Base-by-base conservation (phyloP, 108 stramenopile species). In the Conticribra weissflogii region DNA sequence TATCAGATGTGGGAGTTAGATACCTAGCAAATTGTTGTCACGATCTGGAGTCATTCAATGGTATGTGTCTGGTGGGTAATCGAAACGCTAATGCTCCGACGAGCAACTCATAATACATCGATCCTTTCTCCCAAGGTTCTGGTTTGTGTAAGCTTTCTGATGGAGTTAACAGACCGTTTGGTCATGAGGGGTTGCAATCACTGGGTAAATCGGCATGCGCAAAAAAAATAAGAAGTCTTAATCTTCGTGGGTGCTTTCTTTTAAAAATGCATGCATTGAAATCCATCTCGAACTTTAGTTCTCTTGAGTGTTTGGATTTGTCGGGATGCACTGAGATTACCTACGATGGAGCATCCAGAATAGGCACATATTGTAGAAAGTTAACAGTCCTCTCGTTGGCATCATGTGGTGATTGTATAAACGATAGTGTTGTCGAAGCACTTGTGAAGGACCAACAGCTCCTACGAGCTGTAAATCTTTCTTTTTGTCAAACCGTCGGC, bases 371-470 rank as follows among this genome's bases (percentile, higher is more conserved):
- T 14, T 80, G 79, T 22, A 47, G n/a, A 64, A 47, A 33, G 28
- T 14, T 84, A 27, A 28, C 48, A 2, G 19, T 47, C 46, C 23
- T 81, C 0, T 77, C 75, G 16, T 54, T 85, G 36, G 68, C 81
- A 33, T 68, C 65, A n/a, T 85, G 84, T 54, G 84, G 84, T 19
- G 78, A 85, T 17, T 85, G 85, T 59, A 63, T 85, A n/a, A 47
- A 25, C 24, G 65, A 85, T 51, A 52, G 46, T 27, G 57, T 81
- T 17, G 62, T 85, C 15, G 71, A 59, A 47, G 54, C 54, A 28
- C 12, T 74, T 5, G 49, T 74, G 22, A 5, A 50, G 7, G 22
- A 54, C 22, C 53, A 66, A 32, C 41, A 55, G 23, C 24, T 58
- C 17, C 59, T 85, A 18, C 56, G 29, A 3, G 32, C 45, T 9